A percentile compares a stretch with the other conserved stretches of the same genome.
phyloP scores from a whole-genome alignment of 225 moss, liverwort and hornwort genomes.

The Asterella californica region DNA sequence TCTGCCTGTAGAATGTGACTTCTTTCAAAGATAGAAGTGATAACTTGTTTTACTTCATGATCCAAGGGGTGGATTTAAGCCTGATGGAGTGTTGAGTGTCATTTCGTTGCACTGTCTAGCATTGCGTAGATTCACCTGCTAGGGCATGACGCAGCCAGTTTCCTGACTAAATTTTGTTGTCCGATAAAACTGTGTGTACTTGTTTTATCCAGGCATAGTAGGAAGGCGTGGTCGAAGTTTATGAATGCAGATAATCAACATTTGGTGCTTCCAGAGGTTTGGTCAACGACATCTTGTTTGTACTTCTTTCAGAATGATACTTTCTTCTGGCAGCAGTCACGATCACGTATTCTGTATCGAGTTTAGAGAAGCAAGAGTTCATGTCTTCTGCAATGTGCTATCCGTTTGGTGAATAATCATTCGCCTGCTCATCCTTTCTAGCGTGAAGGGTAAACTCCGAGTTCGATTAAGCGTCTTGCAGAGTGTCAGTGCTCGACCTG shows the following conservation, averaged over 20 bases:
- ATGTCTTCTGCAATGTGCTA: too few relatives aligned
- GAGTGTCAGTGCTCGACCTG: too few relatives aligned
- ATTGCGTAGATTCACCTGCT: not conserved
- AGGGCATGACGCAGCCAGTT: not conserved
- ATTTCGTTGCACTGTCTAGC: not conserved
- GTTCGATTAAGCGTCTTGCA: too few relatives aligned
- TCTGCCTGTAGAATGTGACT: not conserved
- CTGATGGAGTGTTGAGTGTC: not conserved
- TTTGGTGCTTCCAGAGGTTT: slow-evolving; percentile 88
- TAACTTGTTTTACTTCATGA: not conserved
- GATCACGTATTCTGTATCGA: too few relatives aligned
- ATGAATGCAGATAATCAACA: slow-evolving; percentile 88
- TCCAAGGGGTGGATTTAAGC: not conserved
- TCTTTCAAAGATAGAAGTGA: not conserved
- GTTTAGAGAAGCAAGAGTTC: too few relatives aligned
- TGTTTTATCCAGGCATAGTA: slow-evolving; percentile 54
- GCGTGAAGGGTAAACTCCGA: too few relatives aligned
- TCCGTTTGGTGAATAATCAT: too few relatives aligned
- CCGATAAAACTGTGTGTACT: not conserved
- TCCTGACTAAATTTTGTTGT: not conserved
- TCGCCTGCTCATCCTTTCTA: too few relatives aligned
- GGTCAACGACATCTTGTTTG: not conserved
- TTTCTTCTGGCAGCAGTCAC: too few relatives aligned
- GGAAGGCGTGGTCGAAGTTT: slow-evolving; percentile 84
- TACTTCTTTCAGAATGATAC: not conserved